Evolutionary conservation across 2,329 filamentous ascomycete genomes (phyloP), one percentile per base, ranked within the genome.

Genomic region (Xylaria sp.): DNA sequence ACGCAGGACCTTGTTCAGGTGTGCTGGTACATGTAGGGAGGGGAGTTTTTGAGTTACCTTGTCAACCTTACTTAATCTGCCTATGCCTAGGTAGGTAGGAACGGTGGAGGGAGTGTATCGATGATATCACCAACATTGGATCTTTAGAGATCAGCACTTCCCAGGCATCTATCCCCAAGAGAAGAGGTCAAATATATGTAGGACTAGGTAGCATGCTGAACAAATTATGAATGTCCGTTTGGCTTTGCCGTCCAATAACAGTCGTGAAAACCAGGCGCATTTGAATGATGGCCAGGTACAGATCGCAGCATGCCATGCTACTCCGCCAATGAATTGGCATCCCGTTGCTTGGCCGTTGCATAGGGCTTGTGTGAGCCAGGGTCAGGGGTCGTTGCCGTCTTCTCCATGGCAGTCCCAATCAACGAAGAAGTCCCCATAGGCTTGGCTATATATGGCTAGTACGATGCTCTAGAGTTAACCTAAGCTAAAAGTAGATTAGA

Each of bases 321-420:
- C 45, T 29, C 15, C 17, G n/a, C 7, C 17, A 33, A 54, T 31
- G 22, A 42, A 29, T 27, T 1, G 15, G 20, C 17, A 60, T 57
- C 50, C 38, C 44, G 67, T 69, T 69, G 65, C 65, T 65, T 61
- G 49, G 67, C 65, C n/a, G 67, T 69, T 63, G 67, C 57, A 39
- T 68, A 68, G 63, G 57, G 42, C 50, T 45, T 58, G 44, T 17
- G 33, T 59, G 22, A 33, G 42, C 61, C 61, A 25, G 36, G 65
- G 63, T 39, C 56, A 61, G 57, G 65, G 65, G 42, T 44, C 15
- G 11, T 60, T 55, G 9, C 42, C 10, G 42, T 54, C 29, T 51
- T 17, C n/a, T 39, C 45, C 33, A 15, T 39, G 9, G 4, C 22
- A n/a, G n/a, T n/a, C n/a, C n/a, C n/a, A n/a, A n/a, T n/a, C 20